A percentile compares a stretch with the other conserved stretches of the same genome.
Evolutionary conservation across 768 basidiomycete species (phyloP).

Genomic region (Mycena crocata): DNA sequence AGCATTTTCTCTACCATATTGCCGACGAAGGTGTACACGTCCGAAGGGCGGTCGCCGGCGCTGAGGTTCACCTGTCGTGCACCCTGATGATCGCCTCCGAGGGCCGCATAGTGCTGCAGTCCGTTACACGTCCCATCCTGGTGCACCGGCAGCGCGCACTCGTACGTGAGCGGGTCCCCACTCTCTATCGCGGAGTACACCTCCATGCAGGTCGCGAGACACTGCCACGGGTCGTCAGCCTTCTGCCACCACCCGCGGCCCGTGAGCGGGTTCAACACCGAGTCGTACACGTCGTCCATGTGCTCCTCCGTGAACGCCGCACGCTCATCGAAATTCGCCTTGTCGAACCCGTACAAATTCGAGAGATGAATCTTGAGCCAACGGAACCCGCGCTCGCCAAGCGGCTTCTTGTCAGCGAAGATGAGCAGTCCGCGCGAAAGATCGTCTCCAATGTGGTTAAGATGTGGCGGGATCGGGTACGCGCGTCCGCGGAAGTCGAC

Average conservation of each 20-base stretch:
- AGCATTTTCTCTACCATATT: conserved; percentile 83
- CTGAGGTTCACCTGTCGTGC: conserved; percentile 93
- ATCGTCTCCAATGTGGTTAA: conserved; percentile 97
- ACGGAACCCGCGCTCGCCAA: conserved; percentile 86
- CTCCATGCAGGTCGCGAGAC: conserved; percentile 92
- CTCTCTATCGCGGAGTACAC: conserved; percentile 84
- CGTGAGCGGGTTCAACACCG: conserved; percentile 81
- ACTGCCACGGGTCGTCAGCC: conserved; percentile 98
- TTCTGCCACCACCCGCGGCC: conserved; percentile 88
- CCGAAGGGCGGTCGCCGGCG: conserved; percentile 86
- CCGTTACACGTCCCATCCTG: conserved; percentile 99
- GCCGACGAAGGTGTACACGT: conserved; percentile 95
- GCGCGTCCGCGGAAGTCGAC: conserved; percentile 98
- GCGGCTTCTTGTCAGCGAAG: conserved; percentile 82
- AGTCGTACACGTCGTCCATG: conserved; percentile 83
- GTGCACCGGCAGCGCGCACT: conserved; percentile 88
- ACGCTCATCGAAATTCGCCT: conserved; percentile 94
- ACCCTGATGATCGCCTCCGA: conserved; percentile 91
- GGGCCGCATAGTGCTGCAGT: conserved; percentile 97
- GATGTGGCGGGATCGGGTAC: conserved; percentile 95
- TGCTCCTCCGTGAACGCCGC: conserved; percentile 79
- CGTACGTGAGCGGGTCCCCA: conserved; percentile 68
- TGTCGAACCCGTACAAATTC: conserved; percentile 94
- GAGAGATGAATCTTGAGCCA: conserved; percentile 98
- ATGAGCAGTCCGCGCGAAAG: conserved; percentile 86